Base-by-base conservation (phyloP, 1,139 yeast species). In the Torulaspora pretoriensis region DNA sequence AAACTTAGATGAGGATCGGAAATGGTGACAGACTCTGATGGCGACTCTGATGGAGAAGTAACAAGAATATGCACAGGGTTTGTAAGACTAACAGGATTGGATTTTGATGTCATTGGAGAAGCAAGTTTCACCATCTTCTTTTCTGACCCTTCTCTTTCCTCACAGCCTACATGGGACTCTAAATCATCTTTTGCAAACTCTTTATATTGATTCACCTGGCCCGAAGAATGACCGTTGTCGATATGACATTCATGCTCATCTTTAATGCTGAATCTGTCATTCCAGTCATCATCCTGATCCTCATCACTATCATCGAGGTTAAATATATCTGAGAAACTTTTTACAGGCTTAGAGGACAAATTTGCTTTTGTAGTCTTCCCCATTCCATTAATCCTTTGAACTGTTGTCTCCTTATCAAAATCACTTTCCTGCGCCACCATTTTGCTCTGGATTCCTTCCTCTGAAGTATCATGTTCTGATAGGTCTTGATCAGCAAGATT, bases 261-360 rank as follows among this genome's bases (percentile, higher is more conserved):
- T 4, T 34, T 27, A 9, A 37, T 25, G 16, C 25, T 30, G 27
- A 37, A 42, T 5, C 39, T 42, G 16, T 39, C 49, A 19, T 16
- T 34, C 24, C 12, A 30, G 23, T 38, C 43, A 27, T 28, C 38
- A 14, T 46, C 39, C 12, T 26, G 37, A 12, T 38, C 41, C n/a
- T 35, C 41, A 8, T 35, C 36, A 22, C 35, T 49, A 37, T 53
- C 60, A 28, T 45, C 53, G 8, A 56, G 23, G 36, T 54, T 44
- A 39, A 53, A 55, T 8, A 56, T 46, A 39, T 56, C 59, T 2
- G 56, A 40, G 33, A 54, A 53, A 9, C 50, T 46, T 23, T 46
- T 42, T 7, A 50, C 40, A 3, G 39, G n/a, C 7, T 35, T 29
- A 14, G 42, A 16, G 3, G 39, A 23, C 3, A 13, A 27, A 14